A percentile compares a stretch with the other conserved stretches of the same genome.
Evolutionary conservation across 805 yeast species (phyloP).

Genomic region (Wickerhamiella occidentalis): DNA sequence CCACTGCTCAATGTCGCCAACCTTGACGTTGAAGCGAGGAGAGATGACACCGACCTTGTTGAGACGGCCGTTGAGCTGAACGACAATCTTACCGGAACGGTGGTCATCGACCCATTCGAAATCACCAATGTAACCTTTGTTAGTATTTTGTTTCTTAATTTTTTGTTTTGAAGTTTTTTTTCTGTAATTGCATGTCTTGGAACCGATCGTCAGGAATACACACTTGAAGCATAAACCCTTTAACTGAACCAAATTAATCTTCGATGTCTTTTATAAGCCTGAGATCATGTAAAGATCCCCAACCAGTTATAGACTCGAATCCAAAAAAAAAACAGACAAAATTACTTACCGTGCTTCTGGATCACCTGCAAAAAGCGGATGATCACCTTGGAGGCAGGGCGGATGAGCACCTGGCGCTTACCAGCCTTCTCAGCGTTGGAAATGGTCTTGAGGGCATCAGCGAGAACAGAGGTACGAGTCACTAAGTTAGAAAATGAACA

Average conservation of each 20-base stretch:
- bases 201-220: conserved; percentile 5
- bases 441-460: conserved; percentile 96
- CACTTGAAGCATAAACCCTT: background rate
- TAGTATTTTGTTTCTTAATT: background rate
- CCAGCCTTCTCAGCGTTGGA: conserved; percentile 99
- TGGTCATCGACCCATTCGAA: conserved; percentile 97
- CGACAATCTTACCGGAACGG: conserved; percentile 96
- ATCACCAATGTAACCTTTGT: conserved; percentile 78
- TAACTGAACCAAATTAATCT: conserved; percentile 34
- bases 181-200: conserved; percentile 1
- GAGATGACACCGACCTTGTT: conserved; percentile 98
- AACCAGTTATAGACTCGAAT: conserved; percentile 96
- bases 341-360: conserved; percentile 82
- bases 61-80: conserved; percentile 93
- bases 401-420: conserved; percentile 95
- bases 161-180: too few relatives aligned
- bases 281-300: conserved; percentile 54
- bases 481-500: conserved; percentile 33
- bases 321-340: conserved; percentile 4
- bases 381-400: conserved; percentile 98
- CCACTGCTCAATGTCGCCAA: conserved; percentile 95
- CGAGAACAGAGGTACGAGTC: conserved; percentile 98
- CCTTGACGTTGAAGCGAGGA: conserved; percentile 96
- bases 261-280: conserved; percentile 96
- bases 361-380: conserved; percentile 92